Evolutionary conservation across 2,329 filamentous ascomycete genomes (phyloP), one percentile per base, ranked within the genome.

Genomic region (Sarocladium strictum): DNA sequence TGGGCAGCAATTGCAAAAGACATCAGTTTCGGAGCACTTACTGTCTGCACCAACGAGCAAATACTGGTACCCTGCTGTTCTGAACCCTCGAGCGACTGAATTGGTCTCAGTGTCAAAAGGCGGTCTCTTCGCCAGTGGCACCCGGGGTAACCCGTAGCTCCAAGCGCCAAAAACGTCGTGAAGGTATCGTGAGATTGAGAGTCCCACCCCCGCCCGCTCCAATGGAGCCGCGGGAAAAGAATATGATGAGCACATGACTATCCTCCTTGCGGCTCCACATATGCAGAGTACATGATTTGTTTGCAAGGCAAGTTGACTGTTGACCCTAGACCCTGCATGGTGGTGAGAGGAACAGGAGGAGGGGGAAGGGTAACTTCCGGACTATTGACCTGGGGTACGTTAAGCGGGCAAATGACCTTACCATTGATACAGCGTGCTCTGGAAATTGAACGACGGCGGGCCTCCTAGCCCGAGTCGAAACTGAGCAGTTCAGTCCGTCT

Each of bases 241-340:
- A 27, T 47, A 47, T 47, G 21, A 27, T 29, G 43, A n/a, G 14
- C 43, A 47, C 43, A 26, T 47, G 43, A 47, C 43, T 15, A 24
- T 47, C 40, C 21, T 21, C 4, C 21, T 7, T 10, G 23, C 23
- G 17, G n/a, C 17, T 17, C 38, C 7, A 14, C 19, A 14, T n/a
- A n/a, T n/a, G n/a, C n/a, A n/a, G n/a, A n/a, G n/a, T n/a, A n/a
- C n/a, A n/a, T n/a, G n/a, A n/a, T n/a, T n/a, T n/a, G n/a, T n/a
- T n/a, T n/a, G n/a, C n/a, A n/a, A n/a, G n/a, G n/a, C n/a, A n/a
- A n/a, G n/a, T n/a, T n/a, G n/a, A n/a, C n/a, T n/a, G n/a, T 32
- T 21, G 49, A 21, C 33, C n/a, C 29, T 53, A 33, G 50, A 40
- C 50, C 50, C 50, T 53, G 50, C 50, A 53, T 53, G 50, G 26